These are phyloP conservation scores for Phenoliferia sp. DNA, from an alignment of 1,284 basidiomycete species.

Conservation along the genomic window DNA sequence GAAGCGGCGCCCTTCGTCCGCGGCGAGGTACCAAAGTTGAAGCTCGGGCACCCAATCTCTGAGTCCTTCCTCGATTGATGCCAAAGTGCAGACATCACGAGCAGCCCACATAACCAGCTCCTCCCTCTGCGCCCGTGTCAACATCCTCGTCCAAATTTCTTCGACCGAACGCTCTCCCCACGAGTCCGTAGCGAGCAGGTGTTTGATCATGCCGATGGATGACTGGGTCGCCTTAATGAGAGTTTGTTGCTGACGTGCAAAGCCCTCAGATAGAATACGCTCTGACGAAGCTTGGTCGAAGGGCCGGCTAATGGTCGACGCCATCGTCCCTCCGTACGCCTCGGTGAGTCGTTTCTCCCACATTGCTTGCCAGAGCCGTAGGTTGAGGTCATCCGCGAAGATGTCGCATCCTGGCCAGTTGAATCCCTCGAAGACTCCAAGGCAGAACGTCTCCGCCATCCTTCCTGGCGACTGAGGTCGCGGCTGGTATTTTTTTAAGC, in stretches of 20 bases:
- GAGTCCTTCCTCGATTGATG: not conserved
- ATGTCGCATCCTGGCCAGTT: not conserved
- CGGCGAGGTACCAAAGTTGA: not conserved
- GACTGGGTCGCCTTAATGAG: not conserved
- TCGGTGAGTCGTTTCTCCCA: not conserved
- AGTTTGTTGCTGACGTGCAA: not conserved
- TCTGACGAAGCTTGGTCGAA: not conserved
- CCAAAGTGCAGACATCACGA: not conserved
- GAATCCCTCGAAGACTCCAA: not conserved
- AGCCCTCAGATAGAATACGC: not conserved
- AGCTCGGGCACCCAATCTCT: not conserved
- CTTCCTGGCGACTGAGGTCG: too few relatives aligned
- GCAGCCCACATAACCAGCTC: not conserved
- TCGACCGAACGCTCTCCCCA: not conserved
- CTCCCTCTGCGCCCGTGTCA: not conserved
- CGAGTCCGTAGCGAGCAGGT: not conserved
- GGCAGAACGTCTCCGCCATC: too few relatives aligned
- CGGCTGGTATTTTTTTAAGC: too few relatives aligned
- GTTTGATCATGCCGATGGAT: not conserved
- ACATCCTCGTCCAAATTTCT: not conserved
- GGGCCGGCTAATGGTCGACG: not conserved
- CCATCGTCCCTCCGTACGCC: not conserved
- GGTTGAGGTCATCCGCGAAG: not conserved
- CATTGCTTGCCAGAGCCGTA: not conserved
- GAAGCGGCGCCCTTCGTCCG: not conserved